phyloP scores from a whole-genome alignment of 768 basidiomycete species.

The Daedaleopsis nitida region DNA sequence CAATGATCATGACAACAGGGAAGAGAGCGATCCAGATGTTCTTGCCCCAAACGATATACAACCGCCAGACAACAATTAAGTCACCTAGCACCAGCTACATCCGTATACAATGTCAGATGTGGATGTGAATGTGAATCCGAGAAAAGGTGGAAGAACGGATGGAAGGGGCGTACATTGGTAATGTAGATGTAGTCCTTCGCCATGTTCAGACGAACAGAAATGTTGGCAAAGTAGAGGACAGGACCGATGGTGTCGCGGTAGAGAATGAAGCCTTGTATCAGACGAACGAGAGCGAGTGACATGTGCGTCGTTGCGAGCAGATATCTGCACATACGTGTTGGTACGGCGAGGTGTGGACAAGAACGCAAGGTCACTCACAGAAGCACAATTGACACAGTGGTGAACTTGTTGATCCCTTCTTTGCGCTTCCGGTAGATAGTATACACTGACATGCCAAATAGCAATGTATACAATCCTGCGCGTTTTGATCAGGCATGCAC shows the following conservation, averaged over 20 bases:
- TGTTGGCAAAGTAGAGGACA: conserved; percentile 12
- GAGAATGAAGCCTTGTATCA: conserved; percentile 15
- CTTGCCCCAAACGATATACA: conserved; percentile 10
- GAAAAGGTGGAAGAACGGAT: too few species aligned
- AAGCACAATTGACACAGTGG: not conserved
- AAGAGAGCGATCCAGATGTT: conserved; percentile 1
- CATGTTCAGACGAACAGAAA: conserved; percentile 12
- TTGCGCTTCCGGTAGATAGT: not conserved
- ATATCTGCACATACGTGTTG: not conserved
- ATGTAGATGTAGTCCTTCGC: conserved; percentile 20
- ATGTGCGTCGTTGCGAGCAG: conserved; percentile 16
- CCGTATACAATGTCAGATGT: not conserved
- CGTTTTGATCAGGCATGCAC: too few species aligned
- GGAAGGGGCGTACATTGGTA: conserved; percentile 11
- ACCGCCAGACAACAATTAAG: conserved; percentile 11
- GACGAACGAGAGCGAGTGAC: conserved; percentile 9
- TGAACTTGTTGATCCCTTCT: not conserved
- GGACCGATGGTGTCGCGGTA: conserved; percentile 10
- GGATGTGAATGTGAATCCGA: too few species aligned
- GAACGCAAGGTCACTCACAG: not conserved
- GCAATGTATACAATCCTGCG: not conserved
- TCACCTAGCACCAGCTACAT: conserved; percentile 12
- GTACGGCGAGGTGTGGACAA: not conserved
- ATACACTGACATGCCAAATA: not conserved
- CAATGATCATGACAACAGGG: conserved; percentile 2